Base-by-base conservation (phyloP, 2,329 filamentous ascomycete species). In the Neofusicoccum ribis region DNA sequence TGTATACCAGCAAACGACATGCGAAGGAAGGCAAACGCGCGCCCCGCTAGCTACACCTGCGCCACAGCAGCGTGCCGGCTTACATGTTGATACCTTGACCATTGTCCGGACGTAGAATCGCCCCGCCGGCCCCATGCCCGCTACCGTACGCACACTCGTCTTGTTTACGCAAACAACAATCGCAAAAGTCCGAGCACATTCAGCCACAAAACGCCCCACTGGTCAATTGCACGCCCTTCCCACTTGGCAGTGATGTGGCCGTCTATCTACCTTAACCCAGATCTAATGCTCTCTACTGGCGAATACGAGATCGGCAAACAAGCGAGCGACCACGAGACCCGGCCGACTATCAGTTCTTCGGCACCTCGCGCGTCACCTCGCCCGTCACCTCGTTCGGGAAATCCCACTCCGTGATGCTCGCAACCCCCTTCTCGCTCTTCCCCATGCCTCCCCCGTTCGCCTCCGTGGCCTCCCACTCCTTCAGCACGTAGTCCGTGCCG, bases 381-480 rank as follows among this genome's bases (percentile, higher is more conserved):
- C 56, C 36, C 41, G 49, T 49, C 27, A 62, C 63, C 39, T 70
- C 67, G 23, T 27, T n/a, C 12, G 71, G 71, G 43, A 74, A 74
- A 64, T 74, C 72, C 23, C 20, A 43, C 20, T 66, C 49, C 41
- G 44, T 31, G 36, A 74, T 68, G 5, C 46, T 60, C 7, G 67
- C 67, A 49, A 66, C 46, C 2, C 78, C 76, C 50, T 80, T 76
- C 36, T 74, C 74, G 69, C 83, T 86, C 72, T 77, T 78, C 5
- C 84, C 84, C 75, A 86, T 78, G 0, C 84, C 84, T 4, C 84
- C 84, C 1, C 77, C 78, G 7, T 72, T 74, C 65, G 74, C 74
- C 65, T 75, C 76, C 7, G 83, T 86, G 70, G 76, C 74, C 50
- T 83, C 79, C 72, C 83, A 82, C 73, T 89, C 84, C 62, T 70